Conservation (phyloP, 441 rosid genomes). For the Erodium moschatum region DNA sequence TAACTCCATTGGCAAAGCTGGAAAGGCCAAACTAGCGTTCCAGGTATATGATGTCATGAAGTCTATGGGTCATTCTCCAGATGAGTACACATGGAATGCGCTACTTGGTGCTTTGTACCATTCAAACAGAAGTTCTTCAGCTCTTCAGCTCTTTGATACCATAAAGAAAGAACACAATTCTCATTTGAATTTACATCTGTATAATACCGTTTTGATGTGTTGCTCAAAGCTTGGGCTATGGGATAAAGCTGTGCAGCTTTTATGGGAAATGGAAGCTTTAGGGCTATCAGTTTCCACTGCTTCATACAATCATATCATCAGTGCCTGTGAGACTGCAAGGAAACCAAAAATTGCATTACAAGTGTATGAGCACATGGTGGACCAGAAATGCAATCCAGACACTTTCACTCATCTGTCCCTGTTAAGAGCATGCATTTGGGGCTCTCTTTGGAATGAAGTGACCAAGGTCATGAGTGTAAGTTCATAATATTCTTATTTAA, state of each 20-base stretch:
- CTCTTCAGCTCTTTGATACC: slow-evolving; percentile 46
- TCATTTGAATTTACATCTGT: slow-evolving; percentile 42
- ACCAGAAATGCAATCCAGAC: slow-evolving; percentile 42
- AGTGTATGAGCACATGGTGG: slow-evolving; percentile 61
- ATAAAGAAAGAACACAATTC: slow-evolving; percentile 32
- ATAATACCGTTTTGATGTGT: slow-evolving; percentile 50
- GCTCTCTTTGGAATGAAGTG: slow-evolving; percentile 63
- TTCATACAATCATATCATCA: slow-evolving; percentile 58
- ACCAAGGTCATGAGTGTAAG: slow-evolving; percentile 53
- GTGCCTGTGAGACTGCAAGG: slow-evolving; percentile 62
- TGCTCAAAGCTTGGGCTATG: slow-evolving; percentile 72
- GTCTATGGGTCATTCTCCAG: slow-evolving; percentile 41
- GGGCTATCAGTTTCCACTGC: slow-evolving; percentile 39
- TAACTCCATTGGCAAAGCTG: slow-evolving; percentile 63
- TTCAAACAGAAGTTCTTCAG: slow-evolving; percentile 38
- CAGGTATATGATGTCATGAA: slow-evolving; percentile 35
- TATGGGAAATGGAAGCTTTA: slow-evolving; percentile 63
- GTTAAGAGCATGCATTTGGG: slow-evolving; percentile 68
- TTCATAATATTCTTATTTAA: slow-evolving; percentile 3
- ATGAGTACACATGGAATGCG: slow-evolving; percentile 73
- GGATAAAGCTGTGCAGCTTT: slow-evolving; percentile 67
- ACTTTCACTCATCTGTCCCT: slow-evolving; percentile 59
- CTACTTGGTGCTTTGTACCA: slow-evolving; percentile 47
- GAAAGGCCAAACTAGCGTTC: slow-evolving; percentile 49
- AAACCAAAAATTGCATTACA: slow-evolving; percentile 56